Percentiles rank a stretch among this genome's conserved stretches.
Conservation (phyloP, 1,139 yeast genomes). For the Schizosaccharomyces versatilis region DNA sequence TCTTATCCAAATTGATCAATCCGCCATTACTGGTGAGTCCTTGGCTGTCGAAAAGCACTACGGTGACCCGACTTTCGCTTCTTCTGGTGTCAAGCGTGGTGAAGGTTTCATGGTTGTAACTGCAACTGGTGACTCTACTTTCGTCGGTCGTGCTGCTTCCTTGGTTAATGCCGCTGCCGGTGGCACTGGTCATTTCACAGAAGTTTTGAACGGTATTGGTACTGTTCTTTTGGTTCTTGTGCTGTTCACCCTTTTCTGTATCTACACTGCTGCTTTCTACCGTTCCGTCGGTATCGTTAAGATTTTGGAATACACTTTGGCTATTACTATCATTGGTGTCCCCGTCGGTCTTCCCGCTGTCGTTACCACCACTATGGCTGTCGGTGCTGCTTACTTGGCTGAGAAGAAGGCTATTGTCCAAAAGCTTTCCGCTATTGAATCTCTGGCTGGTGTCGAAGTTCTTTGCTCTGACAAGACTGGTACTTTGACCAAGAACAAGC, state of each 20-base stretch:
- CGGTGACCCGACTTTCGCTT: slow-evolving; percentile 79
- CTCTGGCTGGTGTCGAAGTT: slow-evolving; percentile 96
- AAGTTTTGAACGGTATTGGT: slow-evolving; percentile 95
- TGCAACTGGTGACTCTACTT: slow-evolving; percentile 83
- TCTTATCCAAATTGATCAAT: slow-evolving; percentile 85
- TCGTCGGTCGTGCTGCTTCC: slow-evolving; percentile 93
- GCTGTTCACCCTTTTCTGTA: slow-evolving; percentile 64
- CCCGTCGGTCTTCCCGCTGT: slow-evolving; percentile 99
- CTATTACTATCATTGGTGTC: slow-evolving; percentile 96
- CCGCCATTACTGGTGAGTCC: slow-evolving; percentile 96
- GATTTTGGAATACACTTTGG: slow-evolving; percentile 77
- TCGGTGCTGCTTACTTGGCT: slow-evolving; percentile 98
- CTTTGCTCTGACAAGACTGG: slow-evolving; percentile 98
- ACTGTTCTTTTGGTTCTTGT: slow-evolving; percentile 75
- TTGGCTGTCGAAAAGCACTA: slow-evolving; percentile 80
- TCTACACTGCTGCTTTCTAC: slow-evolving; percentile 92
- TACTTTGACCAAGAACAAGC: slow-evolving; percentile 93
- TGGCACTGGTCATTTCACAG: slow-evolving; percentile 92
- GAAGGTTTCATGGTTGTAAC: slow-evolving; percentile 89
- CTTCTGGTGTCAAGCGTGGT: slow-evolving; percentile 93
- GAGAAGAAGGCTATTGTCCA: slow-evolving; percentile 97
- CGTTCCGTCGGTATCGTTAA: slow-evolving; percentile 73
- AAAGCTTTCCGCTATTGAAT: slow-evolving; percentile 93
- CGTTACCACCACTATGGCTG: slow-evolving; percentile 98
- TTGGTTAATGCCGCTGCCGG: slow-evolving; percentile 86